Evolutionary conservation across 2,329 filamentous ascomycete genomes (phyloP), one percentile per base, ranked within the genome.

Genomic region (Trichophyton simii): DNA sequence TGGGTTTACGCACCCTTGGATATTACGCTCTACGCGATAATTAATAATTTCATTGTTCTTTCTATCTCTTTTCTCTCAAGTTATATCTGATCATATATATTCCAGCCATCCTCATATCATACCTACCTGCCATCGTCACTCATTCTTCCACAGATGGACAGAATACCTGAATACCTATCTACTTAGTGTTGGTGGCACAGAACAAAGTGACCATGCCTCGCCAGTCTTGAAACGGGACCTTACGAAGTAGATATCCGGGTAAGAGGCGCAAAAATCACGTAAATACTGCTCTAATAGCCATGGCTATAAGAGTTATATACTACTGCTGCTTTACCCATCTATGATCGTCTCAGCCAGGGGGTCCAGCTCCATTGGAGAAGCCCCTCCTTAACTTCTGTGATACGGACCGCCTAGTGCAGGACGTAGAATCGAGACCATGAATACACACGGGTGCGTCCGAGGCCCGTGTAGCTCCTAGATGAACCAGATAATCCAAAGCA

Each of bases 1-100:
- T 55, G 28, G 34, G 52, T n/a, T 55, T 55, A 55, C 52, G 4
- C 52, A 28, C 15, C 34, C 31, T 55, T 55, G 52, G 52, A 55
- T 55, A 55, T 55, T 28, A 31, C 28, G 52, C 52, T 55, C 52
- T 55, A 36, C 31, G 52, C 52, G 52, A 34, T 55, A 55, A 55
- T 36, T 34, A 38, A 55, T 55, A 18, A 55, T 55, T 20, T 36
- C 52, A n/a, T 55, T 55, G 9, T 34, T 36, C 15, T 28, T 55
- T 34, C n/a, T 44, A 7, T 44, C n/a, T 8, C 5, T 22, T 31
- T 54, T 54, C 28, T 31, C 34, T 55, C n/a, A 55, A 55, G 38
- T 36, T 28, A 55, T 20, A 38, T 55, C 31, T 55, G 52, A 55
- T 55, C 38, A 18, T 31, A 31, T 31, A 31, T 22, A 54, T 36